Evolutionary conservation across 129 eudicot species (phyloP).

Genomic region (Chrysanthemum seticuspe): DNA sequence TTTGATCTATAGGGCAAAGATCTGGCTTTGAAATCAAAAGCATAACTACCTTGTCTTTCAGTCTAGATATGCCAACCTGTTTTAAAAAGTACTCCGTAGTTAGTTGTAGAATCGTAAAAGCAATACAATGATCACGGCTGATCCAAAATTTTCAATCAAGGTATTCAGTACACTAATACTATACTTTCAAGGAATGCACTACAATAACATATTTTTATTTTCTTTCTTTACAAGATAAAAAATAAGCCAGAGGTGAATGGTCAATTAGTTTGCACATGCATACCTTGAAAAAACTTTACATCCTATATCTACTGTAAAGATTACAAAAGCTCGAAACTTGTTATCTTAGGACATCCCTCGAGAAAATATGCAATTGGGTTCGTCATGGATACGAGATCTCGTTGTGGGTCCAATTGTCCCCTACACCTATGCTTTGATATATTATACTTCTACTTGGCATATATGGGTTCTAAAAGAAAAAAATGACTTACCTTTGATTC

Average conservation of each 20-base stretch:
- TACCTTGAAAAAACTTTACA: no score
- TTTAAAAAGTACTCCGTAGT: neutral
- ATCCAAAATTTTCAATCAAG: neutral
- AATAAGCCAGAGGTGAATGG: neutral
- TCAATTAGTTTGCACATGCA: neutral
- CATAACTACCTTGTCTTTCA: constrained; percentile 63
- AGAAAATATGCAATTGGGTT: neutral
- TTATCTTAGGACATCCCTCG: no score
- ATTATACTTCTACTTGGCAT: neutral
- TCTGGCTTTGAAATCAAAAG: constrained; percentile 73
- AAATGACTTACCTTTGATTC: constrained; percentile 44
- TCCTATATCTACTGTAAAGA: no score
- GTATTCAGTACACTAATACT: neutral
- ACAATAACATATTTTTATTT: neutral
- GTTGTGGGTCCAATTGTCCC: neutral
- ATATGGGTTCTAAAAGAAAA: neutral
- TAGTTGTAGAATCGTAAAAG: neutral
- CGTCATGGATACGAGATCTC: neutral
- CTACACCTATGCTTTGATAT: neutral
- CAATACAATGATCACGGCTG: neutral
- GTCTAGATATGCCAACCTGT: constrained; percentile 50
- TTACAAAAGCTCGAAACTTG: no score
- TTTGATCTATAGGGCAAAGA: constrained; percentile 51
- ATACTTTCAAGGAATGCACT: neutral
- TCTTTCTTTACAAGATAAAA: neutral